A percentile compares a stretch with the other conserved stretches of the same genome.
Conservation (phyloP, 352 stramenopile species). For the Phytophthora kernoviae region DNA sequence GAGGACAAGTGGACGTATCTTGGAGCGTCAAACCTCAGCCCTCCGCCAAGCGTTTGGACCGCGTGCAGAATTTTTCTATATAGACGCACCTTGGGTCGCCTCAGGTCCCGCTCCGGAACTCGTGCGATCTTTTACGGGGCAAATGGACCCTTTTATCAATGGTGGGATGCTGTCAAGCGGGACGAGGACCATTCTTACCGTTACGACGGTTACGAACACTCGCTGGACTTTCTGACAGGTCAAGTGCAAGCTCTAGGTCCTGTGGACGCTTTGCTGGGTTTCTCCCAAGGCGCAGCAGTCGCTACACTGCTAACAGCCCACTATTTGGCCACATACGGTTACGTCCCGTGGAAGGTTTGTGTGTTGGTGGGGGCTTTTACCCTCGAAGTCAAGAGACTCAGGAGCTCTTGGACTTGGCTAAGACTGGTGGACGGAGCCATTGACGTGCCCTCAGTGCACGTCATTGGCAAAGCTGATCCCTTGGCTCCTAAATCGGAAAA, state of each 20-base stretch:
- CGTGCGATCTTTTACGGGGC: constrained; percentile 65
- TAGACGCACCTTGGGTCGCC: constrained; percentile 67
- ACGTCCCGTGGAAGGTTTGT: constrained; percentile 62
- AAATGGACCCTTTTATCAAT: constrained; percentile 73
- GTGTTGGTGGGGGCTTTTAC: constrained; percentile 70
- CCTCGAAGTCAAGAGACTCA: constrained; percentile 53
- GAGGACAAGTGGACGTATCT: constrained; percentile 73
- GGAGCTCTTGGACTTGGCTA: constrained; percentile 50
- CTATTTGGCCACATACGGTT: constrained; percentile 41
- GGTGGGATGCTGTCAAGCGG: constrained; percentile 70
- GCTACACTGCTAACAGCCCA: constrained; percentile 71
- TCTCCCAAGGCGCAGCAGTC: constrained; percentile 71
- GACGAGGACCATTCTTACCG: constrained; percentile 33
- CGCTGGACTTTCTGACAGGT: constrained; percentile 56
- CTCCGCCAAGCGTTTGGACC: constrained; percentile 60
- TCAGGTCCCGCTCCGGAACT: constrained; percentile 62
- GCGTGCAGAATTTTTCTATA: constrained; percentile 63
- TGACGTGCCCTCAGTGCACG: constrained; percentile 72
- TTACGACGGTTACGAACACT: constrained; percentile 72
- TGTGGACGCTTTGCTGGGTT: constrained; percentile 74
- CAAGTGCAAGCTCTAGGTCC: constrained; percentile 52
- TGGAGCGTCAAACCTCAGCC: constrained; percentile 60
- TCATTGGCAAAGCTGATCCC: constrained; percentile 56
- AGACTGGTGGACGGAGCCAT: constrained; percentile 37
- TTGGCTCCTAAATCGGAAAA: constrained; percentile 53